A percentile compares a stretch with the other conserved stretches of the same genome.
phyloP scores from a whole-genome alignment of 2,329 filamentous ascomycete species.

The Emergomyces orientalis region DNA sequence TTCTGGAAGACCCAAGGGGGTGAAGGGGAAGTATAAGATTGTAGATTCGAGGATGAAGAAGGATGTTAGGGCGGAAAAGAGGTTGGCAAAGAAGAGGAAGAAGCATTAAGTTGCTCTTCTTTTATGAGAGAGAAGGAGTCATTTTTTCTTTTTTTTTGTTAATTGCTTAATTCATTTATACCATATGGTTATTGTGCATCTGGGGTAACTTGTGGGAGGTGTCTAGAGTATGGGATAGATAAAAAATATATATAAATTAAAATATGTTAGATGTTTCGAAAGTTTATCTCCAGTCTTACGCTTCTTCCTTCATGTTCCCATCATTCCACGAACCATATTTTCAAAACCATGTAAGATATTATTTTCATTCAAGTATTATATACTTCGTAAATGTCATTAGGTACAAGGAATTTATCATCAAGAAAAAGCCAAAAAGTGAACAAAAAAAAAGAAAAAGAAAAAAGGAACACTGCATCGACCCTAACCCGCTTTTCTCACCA shows the following conservation, averaged over 20 bases:
- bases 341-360: not conserved
- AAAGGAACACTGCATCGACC: not conserved
- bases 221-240: not conserved
- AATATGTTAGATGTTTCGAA: no score
- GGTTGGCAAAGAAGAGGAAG: slow-evolving; percentile 64
- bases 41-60: slow-evolving; percentile 94
- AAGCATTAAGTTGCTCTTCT: slow-evolving; percentile 28
- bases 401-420: not conserved
- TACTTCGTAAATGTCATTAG: not conserved
- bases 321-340: not conserved
- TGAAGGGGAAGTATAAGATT: slow-evolving; percentile 96
- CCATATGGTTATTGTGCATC: not conserved
- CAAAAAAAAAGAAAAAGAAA: no score
- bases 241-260: not conserved
- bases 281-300: no score
- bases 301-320: not conserved
- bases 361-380: not conserved
- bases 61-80: slow-evolving; percentile 81
- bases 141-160: not conserved
- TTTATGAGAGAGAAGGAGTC: not conserved
- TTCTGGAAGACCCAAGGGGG: slow-evolving; percentile 75
- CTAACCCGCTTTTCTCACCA: not conserved
- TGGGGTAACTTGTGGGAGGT: not conserved
- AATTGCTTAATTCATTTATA: not conserved
- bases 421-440: no score